phyloP scores from a whole-genome alignment of 768 basidiomycete species.

The Gyrodon lividus region DNA sequence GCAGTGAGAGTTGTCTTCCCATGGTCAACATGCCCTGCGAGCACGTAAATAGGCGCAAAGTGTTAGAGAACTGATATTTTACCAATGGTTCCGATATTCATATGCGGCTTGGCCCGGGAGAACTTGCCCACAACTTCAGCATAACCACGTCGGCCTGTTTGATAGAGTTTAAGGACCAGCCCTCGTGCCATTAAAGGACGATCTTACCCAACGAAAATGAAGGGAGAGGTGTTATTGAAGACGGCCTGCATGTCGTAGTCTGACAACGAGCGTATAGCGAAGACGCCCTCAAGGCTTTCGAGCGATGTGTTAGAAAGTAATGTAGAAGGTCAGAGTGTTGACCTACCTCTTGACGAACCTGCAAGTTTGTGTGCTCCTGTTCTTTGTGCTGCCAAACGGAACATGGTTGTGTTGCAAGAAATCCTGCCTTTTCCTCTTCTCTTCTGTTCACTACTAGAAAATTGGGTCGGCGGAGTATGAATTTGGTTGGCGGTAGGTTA shows the following conservation, averaged over 20 bases:
- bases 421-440: neutral
- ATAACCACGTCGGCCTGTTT: conserved; percentile 53
- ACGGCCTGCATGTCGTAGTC: conserved; percentile 11
- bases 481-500: conserved; percentile 6
- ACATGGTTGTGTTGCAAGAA: conserved; percentile 23
- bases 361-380: conserved; percentile 11
- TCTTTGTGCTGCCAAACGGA: conserved; percentile 29
- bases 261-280: conserved; percentile 16
- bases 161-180: conserved; percentile 1
- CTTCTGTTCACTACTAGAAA: conserved; percentile 3
- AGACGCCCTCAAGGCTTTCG: conserved; percentile 4
- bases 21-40: conserved; percentile 88
- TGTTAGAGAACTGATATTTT: conserved; percentile 7
- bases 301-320: neutral
- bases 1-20: conserved; percentile 98
- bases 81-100: conserved; percentile 97
- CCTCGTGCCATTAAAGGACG: conserved; percentile 27
- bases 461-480: conserved; percentile 29
- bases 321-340: neutral
- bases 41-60: conserved; percentile 19
- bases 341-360: conserved; percentile 13
- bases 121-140: conserved; percentile 63
- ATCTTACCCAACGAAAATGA: conserved; percentile 13
- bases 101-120: conserved; percentile 79
- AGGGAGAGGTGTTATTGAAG: conserved; percentile 1